phyloP scores from a whole-genome alignment of 2,329 filamentous ascomycete genomes.

The Colletotrichum lupini region DNA sequence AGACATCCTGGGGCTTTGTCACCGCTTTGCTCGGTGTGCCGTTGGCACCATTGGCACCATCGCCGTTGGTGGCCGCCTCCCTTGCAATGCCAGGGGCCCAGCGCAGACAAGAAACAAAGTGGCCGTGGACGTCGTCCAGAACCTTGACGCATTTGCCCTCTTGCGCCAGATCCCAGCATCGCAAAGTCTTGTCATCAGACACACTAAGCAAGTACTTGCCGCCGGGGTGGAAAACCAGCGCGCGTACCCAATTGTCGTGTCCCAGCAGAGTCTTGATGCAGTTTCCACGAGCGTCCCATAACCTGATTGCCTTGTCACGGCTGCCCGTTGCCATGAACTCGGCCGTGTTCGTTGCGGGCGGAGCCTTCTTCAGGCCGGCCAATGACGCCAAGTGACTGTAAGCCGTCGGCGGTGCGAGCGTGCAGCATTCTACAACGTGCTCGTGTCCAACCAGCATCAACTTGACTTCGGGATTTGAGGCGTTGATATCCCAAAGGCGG shows the following conservation, averaged over 20 bases:
- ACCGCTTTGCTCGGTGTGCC: constrained; percentile 61
- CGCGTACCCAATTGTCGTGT: constrained; percentile 95
- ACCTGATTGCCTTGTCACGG: constrained; percentile 88
- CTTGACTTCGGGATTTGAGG: constrained; percentile 76
- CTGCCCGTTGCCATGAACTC: constrained; percentile 93
- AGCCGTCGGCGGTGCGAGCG: constrained; percentile 81
- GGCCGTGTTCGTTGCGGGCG: constrained; percentile 77
- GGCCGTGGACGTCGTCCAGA: constrained; percentile 79
- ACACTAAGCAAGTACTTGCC: constrained; percentile 91
- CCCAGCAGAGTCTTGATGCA: constrained; percentile 86
- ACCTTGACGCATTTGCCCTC: constrained; percentile 91
- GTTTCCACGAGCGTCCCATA: constrained; percentile 89
- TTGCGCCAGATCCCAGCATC: constrained; percentile 93
- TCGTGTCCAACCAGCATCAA: constrained; percentile 87
- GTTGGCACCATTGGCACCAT: constrained; percentile 54
- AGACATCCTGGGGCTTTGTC: constrained; percentile 58
- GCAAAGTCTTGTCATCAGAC: constrained; percentile 89
- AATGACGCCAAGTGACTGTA: constrained; percentile 82
- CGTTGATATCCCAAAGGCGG: constrained; percentile 85
- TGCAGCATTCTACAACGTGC: constrained; percentile 86
- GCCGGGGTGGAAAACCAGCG: constrained; percentile 87
- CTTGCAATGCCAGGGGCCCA: constrained; percentile 86
- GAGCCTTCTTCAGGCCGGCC: constrained; percentile 86
- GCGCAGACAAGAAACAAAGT: constrained; percentile 86
- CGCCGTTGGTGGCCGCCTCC: constrained; percentile 56